Conservation (phyloP, 805 yeast species). For the Metschnikowia shivogae region DNA sequence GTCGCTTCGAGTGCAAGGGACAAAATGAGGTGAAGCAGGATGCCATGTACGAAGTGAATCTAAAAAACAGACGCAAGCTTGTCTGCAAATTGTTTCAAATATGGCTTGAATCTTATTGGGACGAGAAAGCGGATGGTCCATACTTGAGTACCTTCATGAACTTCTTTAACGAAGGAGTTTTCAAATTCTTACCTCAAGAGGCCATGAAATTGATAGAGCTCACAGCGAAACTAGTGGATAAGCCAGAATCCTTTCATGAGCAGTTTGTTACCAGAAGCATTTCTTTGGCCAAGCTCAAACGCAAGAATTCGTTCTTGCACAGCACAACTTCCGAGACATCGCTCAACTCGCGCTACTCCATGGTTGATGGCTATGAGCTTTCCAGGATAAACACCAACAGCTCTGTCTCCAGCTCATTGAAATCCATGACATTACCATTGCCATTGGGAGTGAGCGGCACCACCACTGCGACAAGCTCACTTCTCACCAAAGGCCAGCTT, state of each 20-base stretch:
- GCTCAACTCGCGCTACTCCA: conserved; percentile 35
- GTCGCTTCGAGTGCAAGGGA: conserved; percentile 17
- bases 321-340: conserved; percentile 21
- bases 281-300: conserved; percentile 29
- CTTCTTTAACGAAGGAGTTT: conserved; percentile 75
- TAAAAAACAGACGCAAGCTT: conserved; percentile 60
- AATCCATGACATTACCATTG: conserved; percentile 38
- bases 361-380: conserved; percentile 57
- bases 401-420: conserved; percentile 36
- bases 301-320: conserved; percentile 33
- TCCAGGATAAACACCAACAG: conserved; percentile 49
- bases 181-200: conserved; percentile 59
- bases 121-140: conserved; percentile 53
- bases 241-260: conserved; percentile 20
- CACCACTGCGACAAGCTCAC: conserved; percentile 35
- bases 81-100: conserved; percentile 66
- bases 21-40: conserved; percentile 32
- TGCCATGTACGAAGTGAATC: conserved; percentile 26
- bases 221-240: conserved; percentile 51
- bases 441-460: conserved; percentile 43
- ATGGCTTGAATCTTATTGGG: conserved; percentile 94
- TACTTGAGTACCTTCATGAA: conserved; percentile 68
- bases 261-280: conserved; percentile 57
- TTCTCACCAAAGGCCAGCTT: conserved; percentile 38
- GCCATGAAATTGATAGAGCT: conserved; percentile 57